These are phyloP conservation scores for Dicorynia guianensis DNA, from an alignment of 306 rosid genomes.

Conservation along the genomic window DNA sequence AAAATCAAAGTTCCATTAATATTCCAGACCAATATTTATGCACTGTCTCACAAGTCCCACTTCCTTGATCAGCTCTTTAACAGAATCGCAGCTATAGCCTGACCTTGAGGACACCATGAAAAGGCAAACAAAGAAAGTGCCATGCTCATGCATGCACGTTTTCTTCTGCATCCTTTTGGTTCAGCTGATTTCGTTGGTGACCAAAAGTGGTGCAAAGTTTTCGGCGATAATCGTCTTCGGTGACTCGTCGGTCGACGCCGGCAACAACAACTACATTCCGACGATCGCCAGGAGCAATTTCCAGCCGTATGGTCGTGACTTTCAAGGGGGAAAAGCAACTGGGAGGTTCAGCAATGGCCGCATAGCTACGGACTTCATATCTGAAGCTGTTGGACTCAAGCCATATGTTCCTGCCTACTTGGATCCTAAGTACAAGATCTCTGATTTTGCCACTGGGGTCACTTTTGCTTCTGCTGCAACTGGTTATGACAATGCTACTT, in stretches of 20 bases:
- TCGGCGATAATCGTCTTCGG: constrained; percentile 86
- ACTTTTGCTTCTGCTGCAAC: constrained; percentile 93
- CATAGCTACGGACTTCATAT: constrained; percentile 78
- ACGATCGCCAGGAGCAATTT: constrained; percentile 89
- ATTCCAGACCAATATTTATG: constrained; percentile 43
- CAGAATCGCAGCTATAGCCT: background rate
- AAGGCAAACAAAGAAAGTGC: constrained; percentile 11
- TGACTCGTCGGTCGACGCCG: constrained; percentile 91
- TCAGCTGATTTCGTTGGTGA: constrained; percentile 24
- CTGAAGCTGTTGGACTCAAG: constrained; percentile 70
- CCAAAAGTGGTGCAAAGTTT: constrained; percentile 45
- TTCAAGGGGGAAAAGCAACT: constrained; percentile 69
- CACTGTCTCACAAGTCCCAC: constrained; percentile 33
- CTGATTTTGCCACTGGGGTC: constrained; percentile 83
- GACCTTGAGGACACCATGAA: constrained; percentile 9
- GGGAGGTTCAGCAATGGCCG: constrained; percentile 90
- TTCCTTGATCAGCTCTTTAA: constrained; percentile 1
- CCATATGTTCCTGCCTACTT: constrained; percentile 74
- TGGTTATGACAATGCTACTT: constrained; percentile 93
- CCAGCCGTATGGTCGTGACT: constrained; percentile 91
- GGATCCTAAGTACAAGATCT: constrained; percentile 74
- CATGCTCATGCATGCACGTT: constrained; percentile 22
- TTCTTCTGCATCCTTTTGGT: constrained; percentile 37
- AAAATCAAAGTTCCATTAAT: constrained; percentile 47
- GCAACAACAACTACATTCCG: constrained; percentile 87